A percentile compares a stretch with the other conserved stretches of the same genome.
These are phyloP conservation scores for Taiozyma onychis DNA, from an alignment of 1,139 yeast genomes.

Conservation along the genomic window DNA sequence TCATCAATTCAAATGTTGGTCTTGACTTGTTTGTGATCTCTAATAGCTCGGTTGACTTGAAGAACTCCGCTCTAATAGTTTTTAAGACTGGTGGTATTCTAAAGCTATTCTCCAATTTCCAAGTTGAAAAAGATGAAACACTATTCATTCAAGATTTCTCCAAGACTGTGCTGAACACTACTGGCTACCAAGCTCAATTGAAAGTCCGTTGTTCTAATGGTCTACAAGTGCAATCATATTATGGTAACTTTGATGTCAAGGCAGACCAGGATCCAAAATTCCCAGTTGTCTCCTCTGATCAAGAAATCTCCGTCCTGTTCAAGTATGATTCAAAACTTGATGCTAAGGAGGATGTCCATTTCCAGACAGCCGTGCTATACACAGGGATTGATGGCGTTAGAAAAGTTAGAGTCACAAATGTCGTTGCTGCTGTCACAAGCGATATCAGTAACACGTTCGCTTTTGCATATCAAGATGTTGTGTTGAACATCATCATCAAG, in stretches of 20 bases:
- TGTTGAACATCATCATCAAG: slow-evolving; percentile 65
- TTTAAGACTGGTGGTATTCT: slow-evolving; percentile 69
- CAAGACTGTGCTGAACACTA: slow-evolving; percentile 36
- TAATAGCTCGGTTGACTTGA: slow-evolving; percentile 61
- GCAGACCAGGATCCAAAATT: slow-evolving; percentile 54
- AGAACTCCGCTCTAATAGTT: slow-evolving; percentile 66
- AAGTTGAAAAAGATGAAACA: slow-evolving; percentile 65
- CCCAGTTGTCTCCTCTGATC: slow-evolving; percentile 61
- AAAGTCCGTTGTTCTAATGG: slow-evolving; percentile 90
- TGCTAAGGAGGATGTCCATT: slow-evolving; percentile 73
- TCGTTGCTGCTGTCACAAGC: slow-evolving; percentile 76
- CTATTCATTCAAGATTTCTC: slow-evolving; percentile 57
- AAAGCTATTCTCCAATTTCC: slow-evolving; percentile 62
- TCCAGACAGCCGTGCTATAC: slow-evolving; percentile 85
- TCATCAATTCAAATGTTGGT: slow-evolving; percentile 59
- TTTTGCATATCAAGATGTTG: slow-evolving; percentile 81
- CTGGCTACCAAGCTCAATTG: slow-evolving; percentile 78
- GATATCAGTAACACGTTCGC: slow-evolving; percentile 69
- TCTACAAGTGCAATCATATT: slow-evolving; percentile 73
- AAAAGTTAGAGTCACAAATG: slow-evolving; percentile 79
- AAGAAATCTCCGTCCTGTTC: slow-evolving; percentile 66
- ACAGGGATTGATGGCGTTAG: slow-evolving; percentile 74
- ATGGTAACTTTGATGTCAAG: slow-evolving; percentile 43
- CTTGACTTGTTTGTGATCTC: slow-evolving; percentile 73
- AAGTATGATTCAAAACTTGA: slow-evolving; percentile 74